Conservation (phyloP, 805 yeast genomes). For the Tetrapisispora namnaoensis region DNA sequence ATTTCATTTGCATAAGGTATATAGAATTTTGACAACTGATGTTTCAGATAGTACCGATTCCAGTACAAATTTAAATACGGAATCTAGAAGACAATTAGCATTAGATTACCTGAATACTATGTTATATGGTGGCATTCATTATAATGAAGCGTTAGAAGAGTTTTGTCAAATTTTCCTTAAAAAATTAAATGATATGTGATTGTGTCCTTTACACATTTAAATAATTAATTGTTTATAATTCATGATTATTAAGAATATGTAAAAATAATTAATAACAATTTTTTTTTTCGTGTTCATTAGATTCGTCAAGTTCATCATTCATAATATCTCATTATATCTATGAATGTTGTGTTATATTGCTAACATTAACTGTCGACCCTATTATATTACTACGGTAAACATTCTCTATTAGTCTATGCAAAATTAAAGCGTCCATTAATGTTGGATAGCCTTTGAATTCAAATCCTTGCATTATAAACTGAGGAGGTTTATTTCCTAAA, state of each 20-base stretch:
- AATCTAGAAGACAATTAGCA: conserved; percentile 41
- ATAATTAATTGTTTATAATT: not conserved
- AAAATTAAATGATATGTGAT: conserved; percentile 4
- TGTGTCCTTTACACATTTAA: not conserved
- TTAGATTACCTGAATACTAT: conserved; percentile 48
- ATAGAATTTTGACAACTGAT: conserved; percentile 34
- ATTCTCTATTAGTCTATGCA: conserved; percentile 19
- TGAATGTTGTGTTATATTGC: conserved; percentile 8
- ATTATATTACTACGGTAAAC: conserved; percentile 20
- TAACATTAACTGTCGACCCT: conserved; percentile 13
- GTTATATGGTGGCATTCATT: conserved; percentile 49
- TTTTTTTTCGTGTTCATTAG: not conserved
- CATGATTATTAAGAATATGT: not conserved
- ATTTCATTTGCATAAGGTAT: conserved; percentile 42
- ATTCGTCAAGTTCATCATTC: not conserved
- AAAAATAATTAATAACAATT: not conserved
- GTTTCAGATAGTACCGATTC: conserved; percentile 10
- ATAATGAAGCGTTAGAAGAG: conserved; percentile 54
- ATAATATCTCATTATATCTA: not conserved
- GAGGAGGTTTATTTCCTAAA: conserved; percentile 14
- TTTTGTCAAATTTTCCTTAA: conserved; percentile 34
- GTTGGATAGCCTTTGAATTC: conserved; percentile 27
- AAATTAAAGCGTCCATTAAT: conserved; percentile 19
- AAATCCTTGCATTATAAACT: conserved; percentile 21
- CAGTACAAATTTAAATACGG: conserved; percentile 17